A percentile compares a stretch with the other conserved stretches of the same genome.
Conservation (phyloP, 164 flowering plant species). For the Nelumbo lutea region DNA sequence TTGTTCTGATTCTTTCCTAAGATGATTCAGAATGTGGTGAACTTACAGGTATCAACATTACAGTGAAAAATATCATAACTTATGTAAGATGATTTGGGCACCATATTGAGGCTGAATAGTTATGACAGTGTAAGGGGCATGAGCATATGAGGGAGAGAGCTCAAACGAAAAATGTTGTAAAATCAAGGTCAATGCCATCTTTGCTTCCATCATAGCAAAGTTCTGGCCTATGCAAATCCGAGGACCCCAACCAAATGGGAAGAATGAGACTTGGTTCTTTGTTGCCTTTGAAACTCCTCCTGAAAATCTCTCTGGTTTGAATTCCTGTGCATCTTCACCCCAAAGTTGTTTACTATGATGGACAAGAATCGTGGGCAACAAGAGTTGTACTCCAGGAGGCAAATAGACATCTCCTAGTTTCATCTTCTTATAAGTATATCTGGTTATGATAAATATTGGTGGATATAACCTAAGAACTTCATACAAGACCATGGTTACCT, state of each 20-base stretch:
- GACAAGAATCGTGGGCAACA: not conserved
- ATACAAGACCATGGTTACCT: slow-evolving; percentile 14
- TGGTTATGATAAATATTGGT: not conserved
- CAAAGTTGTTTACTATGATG: not conserved
- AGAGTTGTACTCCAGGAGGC: not conserved
- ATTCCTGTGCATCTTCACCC: not conserved
- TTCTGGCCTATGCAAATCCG: not conserved
- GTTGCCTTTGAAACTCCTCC: not conserved
- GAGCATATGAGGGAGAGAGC: too few species aligned
- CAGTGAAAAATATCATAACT: too few species aligned
- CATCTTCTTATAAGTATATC: not conserved
- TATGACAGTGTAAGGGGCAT: too few species aligned
- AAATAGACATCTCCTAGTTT: not conserved
- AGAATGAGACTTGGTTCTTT: not conserved
- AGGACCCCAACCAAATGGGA: not conserved
- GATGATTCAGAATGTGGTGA: too few species aligned
- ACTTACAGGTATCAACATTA: too few species aligned
- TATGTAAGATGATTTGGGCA: too few species aligned
- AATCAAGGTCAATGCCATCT: too few species aligned
- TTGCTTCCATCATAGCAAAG: not conserved
- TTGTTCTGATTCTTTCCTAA: too few species aligned
- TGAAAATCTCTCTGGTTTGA: not conserved
- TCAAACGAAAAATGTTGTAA: too few species aligned
- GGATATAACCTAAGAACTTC: not conserved
- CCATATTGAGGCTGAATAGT: too few species aligned